Base-by-base conservation (phyloP, 2,329 filamentous ascomycete species). In the Mollisia scopiformis region DNA sequence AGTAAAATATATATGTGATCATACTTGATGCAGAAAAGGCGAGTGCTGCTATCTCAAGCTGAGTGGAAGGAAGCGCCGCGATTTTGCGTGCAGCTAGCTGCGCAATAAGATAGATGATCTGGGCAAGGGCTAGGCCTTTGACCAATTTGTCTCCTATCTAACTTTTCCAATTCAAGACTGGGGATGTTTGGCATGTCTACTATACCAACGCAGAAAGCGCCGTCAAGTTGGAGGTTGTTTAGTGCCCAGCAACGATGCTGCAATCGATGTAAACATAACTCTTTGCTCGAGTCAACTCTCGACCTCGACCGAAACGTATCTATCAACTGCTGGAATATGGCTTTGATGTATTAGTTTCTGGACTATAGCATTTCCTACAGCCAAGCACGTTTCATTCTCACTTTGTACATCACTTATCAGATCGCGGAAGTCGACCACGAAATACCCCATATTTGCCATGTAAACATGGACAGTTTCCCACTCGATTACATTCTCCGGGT, bases 11-110 rank as follows among this genome's bases (percentile, higher is more conserved):
- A 25, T 62, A 62, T 2, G 57, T 56, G 3, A 62, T 8, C 19
- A 59, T 16, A 25, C 47, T 58, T 6, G 55, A 58, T 3, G 37
- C 41, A 23, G 55, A 37, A 25, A 62, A 62, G 35, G 59, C 59
- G 46, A 58, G 37, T 19, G 52, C 55, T 14, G 55, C 52, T 11
- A 62, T 39, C 19, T 62, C 59, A 35, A 62, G 37, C 33, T 62
- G 59, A 1, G 59, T 55, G n/a, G 57, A 55, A 14, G 56, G 50
- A 19, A 62, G 33, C 3, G 39, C 41, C 13, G 27, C 31, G 6
- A 25, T 13, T 23, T 41, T 58, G 2, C 59, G 56, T 7, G 33
- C 50, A n/a, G 50, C 13, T 8, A 55, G 23, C 19, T 52, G 33
- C 10, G 55, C 41, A 21, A 59, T 52, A 8, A 58, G 37, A 30